Base-by-base conservation (phyloP, 2,329 filamentous ascomycete species). In the Xylariomycetidae sp. region DNA sequence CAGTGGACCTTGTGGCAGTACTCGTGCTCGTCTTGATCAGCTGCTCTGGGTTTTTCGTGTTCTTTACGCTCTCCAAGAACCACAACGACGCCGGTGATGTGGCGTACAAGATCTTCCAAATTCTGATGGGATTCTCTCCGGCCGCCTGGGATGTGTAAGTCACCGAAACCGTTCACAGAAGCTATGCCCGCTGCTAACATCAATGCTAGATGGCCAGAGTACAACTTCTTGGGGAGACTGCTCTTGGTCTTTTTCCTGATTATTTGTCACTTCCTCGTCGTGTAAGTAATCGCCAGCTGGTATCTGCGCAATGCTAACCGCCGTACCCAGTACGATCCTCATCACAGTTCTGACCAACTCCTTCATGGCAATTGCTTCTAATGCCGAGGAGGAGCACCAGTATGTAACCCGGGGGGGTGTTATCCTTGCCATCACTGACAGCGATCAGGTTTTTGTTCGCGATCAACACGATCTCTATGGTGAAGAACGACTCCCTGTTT, bases 341-440 rank as follows among this genome's bases (percentile, higher is more conserved):
- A 90, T 96, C 48, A 94, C 89, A 0, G 90, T 96, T n/a, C 60
- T 96, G 41, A 94, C 89, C 5, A 95, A 95, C 54, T 94, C 86
- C 0, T 96, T 95, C 64, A 94, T 93, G 83, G 79, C 83, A 2
- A 90, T 95, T 54, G 86, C 92, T 3, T 87, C 87, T 32, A 95
- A 95, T 53, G 88, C 89, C 6, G 86, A 87, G 34, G 84, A 95
- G 56, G 90, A 95, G 60, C 89, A 95, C 42, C 77, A 81, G 67
- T 75, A 57, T 48, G 71, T 54, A 18, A 19, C 19, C 12, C 7
- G 10, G 3, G n/a, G n/a, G n/a, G n/a, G n/a, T n/a, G n/a, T 13
- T 6, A 8, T n/a, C 10, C 5, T 10, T 27, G 20, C 6, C 5
- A 19, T 19, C 34, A 6, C 23, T 48, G 40, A 49, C 43, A 29